Evolutionary conservation across 441 rosid genomes (phyloP).

Genomic region (Aquilaria agallochum): DNA sequence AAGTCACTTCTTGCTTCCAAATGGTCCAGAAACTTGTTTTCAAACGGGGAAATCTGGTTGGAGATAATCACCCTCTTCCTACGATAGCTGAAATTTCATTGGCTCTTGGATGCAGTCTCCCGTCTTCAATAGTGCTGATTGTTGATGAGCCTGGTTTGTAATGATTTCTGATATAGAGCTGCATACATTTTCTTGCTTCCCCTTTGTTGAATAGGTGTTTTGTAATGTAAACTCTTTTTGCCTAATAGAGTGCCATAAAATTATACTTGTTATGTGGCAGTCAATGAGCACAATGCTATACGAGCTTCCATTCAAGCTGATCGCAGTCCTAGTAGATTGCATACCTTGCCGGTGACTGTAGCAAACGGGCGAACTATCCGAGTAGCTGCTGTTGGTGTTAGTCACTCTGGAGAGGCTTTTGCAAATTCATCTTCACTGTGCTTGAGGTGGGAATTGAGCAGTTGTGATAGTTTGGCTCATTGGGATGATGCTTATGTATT

Average conservation of each 20-base stretch:
- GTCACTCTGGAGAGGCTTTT: constrained; percentile 68
- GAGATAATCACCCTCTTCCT: constrained; percentile 82
- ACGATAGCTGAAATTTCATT: constrained; percentile 61
- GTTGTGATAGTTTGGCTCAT: constrained; percentile 68
- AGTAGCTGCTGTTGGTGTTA: constrained; percentile 74
- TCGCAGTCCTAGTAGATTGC: constrained; percentile 49
- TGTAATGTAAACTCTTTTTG: no score
- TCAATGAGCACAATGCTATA: constrained; percentile 65
- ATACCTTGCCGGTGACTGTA: constrained; percentile 65
- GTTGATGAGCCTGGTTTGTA: constrained; percentile 89
- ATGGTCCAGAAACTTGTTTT: constrained; percentile 63
- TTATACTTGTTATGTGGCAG: constrained; percentile 37
- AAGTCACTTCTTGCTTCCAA: constrained; percentile 24
- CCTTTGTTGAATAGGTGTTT: background rate
- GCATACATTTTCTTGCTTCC: background rate
- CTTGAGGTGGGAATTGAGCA: constrained; percentile 78
- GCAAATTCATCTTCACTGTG: constrained; percentile 91
- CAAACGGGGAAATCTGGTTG: constrained; percentile 83
- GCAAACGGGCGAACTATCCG: constrained; percentile 89
- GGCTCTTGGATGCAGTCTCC: constrained; percentile 64
- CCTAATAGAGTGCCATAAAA: no score
- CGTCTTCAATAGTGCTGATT: constrained; percentile 67
- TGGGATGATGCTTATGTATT: constrained; percentile 65
- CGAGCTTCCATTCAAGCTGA: constrained; percentile 59
- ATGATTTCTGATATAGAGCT: background rate